phyloP scores from a whole-genome alignment of 139 green algal species.

The Yamagishiella unicocca region DNA sequence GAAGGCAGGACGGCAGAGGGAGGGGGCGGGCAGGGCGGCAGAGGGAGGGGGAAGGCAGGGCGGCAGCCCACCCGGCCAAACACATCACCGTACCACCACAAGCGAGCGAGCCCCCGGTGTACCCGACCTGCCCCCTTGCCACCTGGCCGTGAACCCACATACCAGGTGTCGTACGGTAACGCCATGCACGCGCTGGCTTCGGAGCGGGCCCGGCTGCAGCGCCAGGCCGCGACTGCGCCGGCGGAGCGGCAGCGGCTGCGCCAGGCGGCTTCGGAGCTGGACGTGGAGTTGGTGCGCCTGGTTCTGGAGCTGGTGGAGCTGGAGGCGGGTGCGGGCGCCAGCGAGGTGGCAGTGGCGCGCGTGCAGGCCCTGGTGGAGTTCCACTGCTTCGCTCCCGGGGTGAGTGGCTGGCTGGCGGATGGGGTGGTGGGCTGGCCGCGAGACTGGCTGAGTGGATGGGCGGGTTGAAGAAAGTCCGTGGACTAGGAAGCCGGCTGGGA shows the following conservation, averaged over 20 bases:
- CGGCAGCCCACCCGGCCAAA: too few relatives aligned
- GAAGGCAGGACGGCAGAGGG: background rate
- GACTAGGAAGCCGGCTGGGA: too few relatives aligned
- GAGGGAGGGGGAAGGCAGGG: background rate
- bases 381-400: constrained; percentile 72
- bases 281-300: constrained; percentile 56
- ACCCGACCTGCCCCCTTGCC: background rate
- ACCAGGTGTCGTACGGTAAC: constrained; percentile 36
- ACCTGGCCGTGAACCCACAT: background rate
- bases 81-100: background rate
- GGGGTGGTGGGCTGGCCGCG: background rate
- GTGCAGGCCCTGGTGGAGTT: constrained; percentile 82
- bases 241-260: background rate
- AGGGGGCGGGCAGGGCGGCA: background rate
- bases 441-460: background rate
- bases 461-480: too few relatives aligned
- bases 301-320: constrained; percentile 55
- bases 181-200: constrained; percentile 58
- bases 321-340: constrained; percentile 69
- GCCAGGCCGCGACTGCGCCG: constrained; percentile 1
- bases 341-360: constrained; percentile 70
- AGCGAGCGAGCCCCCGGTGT: background rate
- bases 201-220: constrained; percentile 17
- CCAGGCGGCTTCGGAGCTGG: constrained; percentile 23
- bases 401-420: background rate